A percentile compares a stretch with the other conserved stretches of the same genome.
These are phyloP conservation scores for Sinapis alba DNA, from an alignment of 441 rosid species.

Conservation along the genomic window DNA sequence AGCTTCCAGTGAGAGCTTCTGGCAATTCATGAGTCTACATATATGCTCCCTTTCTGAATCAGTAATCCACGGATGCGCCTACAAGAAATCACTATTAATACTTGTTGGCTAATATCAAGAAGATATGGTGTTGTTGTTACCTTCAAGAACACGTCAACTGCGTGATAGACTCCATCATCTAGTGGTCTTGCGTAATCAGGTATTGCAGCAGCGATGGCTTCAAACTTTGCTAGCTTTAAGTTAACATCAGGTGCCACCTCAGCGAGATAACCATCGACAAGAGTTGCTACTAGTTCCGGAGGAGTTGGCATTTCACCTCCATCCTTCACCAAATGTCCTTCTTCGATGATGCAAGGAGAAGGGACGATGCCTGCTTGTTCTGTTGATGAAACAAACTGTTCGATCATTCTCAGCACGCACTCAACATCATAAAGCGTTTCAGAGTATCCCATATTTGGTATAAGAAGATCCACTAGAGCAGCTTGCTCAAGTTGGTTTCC, in stretches of 20 bases:
- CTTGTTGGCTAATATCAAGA: background rate
- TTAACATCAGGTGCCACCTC: slow-evolving; percentile 70
- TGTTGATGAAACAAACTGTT: slow-evolving; percentile 49
- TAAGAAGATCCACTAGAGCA: slow-evolving; percentile 58
- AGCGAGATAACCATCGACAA: slow-evolving; percentile 65
- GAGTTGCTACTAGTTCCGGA: slow-evolving; percentile 55
- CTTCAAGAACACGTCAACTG: slow-evolving; percentile 68
- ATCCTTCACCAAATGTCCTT: slow-evolving; percentile 43
- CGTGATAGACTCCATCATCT: slow-evolving; percentile 72
- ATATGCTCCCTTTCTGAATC: slow-evolving; percentile 68
- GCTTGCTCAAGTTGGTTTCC: slow-evolving; percentile 69
- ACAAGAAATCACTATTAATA: no score
- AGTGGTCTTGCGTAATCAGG: slow-evolving; percentile 71
- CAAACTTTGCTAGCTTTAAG: slow-evolving; percentile 63
- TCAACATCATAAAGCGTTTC: slow-evolving; percentile 69
- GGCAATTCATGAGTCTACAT: slow-evolving; percentile 71
- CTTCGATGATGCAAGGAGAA: slow-evolving; percentile 43
- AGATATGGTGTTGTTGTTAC: slow-evolving; percentile 36
- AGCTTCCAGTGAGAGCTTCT: slow-evolving; percentile 78
- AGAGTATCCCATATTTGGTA: slow-evolving; percentile 62
- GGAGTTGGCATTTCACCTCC: slow-evolving; percentile 48
- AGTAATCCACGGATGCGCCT: slow-evolving; percentile 74
- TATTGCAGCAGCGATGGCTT: slow-evolving; percentile 61
- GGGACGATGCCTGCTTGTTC: slow-evolving; percentile 47
- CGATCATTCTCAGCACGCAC: slow-evolving; percentile 59